Conservation (phyloP, 2,329 filamentous ascomycete genomes). For the Thermoascus crustaceus region DNA sequence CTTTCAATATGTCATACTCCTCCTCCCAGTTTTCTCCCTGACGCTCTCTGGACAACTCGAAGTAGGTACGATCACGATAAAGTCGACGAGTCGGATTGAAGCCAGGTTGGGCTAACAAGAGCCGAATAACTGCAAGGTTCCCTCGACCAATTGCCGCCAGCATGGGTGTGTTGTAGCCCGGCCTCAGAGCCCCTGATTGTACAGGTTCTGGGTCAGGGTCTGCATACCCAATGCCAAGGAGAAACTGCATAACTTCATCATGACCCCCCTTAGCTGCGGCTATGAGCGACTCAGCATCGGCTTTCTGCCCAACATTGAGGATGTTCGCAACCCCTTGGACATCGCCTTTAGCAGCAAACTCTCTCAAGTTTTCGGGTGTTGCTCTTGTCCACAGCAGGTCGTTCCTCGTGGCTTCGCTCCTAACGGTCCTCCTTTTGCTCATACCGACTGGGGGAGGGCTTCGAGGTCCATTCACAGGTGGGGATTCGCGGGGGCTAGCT, state of each 20-base stretch:
- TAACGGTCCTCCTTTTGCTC: slow-evolving; percentile 36
- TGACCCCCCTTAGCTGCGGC: slow-evolving; percentile 89
- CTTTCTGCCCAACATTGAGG: slow-evolving; percentile 44
- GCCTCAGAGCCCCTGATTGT: slow-evolving; percentile 40
- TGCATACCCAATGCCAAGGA: slow-evolving; percentile 59
- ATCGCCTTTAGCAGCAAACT: slow-evolving; percentile 43
- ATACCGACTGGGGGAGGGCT: slow-evolving; percentile 32
- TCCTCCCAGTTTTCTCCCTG: slow-evolving; percentile 84
- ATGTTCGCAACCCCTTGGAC: slow-evolving; percentile 42
- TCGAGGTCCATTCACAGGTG: slow-evolving; percentile 29
- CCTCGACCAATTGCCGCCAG: slow-evolving; percentile 84
- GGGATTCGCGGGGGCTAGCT: slow-evolving; percentile 39
- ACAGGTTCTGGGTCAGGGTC: slow-evolving; percentile 64
- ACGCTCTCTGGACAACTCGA: slow-evolving; percentile 74
- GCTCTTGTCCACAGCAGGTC: slow-evolving; percentile 44
- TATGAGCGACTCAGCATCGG: slow-evolving; percentile 79
- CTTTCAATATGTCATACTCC: slow-evolving; percentile 72
- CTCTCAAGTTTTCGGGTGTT: slow-evolving; percentile 42
- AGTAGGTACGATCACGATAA: slow-evolving; percentile 71
- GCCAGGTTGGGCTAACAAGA: slow-evolving; percentile 65
- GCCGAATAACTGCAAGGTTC: slow-evolving; percentile 73
- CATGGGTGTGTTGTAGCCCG: slow-evolving; percentile 82
- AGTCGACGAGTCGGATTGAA: slow-evolving; percentile 75
- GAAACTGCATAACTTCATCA: slow-evolving; percentile 72
- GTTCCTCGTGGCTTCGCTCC: slow-evolving; percentile 43